Evolutionary conservation across 768 basidiomycete genomes (phyloP).

Genomic region (Kwoniella botswanensis): DNA sequence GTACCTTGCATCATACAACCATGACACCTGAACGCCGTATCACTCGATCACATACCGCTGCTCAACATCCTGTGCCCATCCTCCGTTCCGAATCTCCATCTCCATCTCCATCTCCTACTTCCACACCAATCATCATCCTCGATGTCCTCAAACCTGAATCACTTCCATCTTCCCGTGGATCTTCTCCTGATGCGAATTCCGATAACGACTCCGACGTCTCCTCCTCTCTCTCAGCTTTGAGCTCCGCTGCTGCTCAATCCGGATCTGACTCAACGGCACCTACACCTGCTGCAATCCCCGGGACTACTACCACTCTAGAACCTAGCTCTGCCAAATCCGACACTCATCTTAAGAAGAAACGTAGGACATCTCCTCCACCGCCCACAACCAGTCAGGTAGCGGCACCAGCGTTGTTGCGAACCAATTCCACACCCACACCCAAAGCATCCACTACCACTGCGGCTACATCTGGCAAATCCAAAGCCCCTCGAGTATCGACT

Average conservation of each 20-base stretch:
- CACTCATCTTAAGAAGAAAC: slow-evolving; percentile 22
- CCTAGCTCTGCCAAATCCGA: slow-evolving; percentile 6
- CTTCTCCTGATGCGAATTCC: background rate
- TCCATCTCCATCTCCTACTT: background rate
- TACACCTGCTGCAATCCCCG: background rate
- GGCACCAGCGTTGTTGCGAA: slow-evolving; percentile 1
- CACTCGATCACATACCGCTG: slow-evolving; percentile 2
- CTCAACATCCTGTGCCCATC: background rate
- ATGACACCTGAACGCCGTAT: slow-evolving; percentile 6
- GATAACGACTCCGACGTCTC: too few relatives aligned
- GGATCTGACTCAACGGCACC: background rate
- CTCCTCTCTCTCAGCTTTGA: slow-evolving; percentile 16
- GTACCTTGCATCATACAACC: background rate
- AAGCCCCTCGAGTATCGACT: slow-evolving; percentile 3
- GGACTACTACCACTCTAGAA: background rate
- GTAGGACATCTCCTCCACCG: slow-evolving; percentile 17
- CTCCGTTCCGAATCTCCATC: background rate
- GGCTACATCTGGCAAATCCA: background rate
- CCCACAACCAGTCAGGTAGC: background rate
- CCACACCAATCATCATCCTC: background rate
- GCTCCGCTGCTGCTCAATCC: slow-evolving; percentile 5
- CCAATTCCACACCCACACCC: background rate
- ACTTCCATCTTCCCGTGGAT: background rate
- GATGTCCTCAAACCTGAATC: background rate
- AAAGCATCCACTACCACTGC: background rate